A percentile compares a stretch with the other conserved stretches of the same genome.
These are phyloP conservation scores for Tricholoma sp. DNA, from an alignment of 768 basidiomycete species.

Conservation along the genomic window DNA sequence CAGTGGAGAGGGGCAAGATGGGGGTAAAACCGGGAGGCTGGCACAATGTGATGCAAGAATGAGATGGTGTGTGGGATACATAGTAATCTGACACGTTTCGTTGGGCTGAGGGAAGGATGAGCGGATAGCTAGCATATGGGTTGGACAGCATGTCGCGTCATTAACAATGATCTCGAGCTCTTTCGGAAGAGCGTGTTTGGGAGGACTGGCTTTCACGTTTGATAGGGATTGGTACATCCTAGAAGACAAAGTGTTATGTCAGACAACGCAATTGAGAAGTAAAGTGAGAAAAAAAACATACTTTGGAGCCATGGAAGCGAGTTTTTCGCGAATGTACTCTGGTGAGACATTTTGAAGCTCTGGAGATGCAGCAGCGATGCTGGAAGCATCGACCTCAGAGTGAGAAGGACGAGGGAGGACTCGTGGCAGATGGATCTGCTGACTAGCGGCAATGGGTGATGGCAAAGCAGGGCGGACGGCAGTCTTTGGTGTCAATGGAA, in stretches of 20 bases:
- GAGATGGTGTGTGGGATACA: constrained; percentile 37
- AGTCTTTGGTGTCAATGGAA: not conserved
- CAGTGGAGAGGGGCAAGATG: not conserved
- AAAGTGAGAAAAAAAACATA: not conserved
- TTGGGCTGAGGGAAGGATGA: not conserved
- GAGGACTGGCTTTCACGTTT: constrained; percentile 7
- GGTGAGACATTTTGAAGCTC: not conserved
- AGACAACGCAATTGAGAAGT: not conserved
- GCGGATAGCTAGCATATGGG: constrained; percentile 32
- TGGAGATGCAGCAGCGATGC: not conserved
- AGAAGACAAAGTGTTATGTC: not conserved
- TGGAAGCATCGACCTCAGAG: not conserved
- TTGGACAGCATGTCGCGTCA: constrained; percentile 21
- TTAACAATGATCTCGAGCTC: constrained; percentile 22
- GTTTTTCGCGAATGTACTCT: not conserved
- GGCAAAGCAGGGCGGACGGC: not conserved
- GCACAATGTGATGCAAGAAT: constrained; percentile 37
- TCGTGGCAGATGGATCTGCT: not conserved
- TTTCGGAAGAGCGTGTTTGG: constrained; percentile 11
- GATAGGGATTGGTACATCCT: not conserved
- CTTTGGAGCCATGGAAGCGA: not conserved
- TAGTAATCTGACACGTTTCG: not conserved
- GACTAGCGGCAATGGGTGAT: not conserved
- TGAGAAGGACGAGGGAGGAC: not conserved
- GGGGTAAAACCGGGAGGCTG: constrained; percentile 28